Conservation (phyloP, 2,329 filamentous ascomycete species). For the Fusarium sarcochroum region DNA sequence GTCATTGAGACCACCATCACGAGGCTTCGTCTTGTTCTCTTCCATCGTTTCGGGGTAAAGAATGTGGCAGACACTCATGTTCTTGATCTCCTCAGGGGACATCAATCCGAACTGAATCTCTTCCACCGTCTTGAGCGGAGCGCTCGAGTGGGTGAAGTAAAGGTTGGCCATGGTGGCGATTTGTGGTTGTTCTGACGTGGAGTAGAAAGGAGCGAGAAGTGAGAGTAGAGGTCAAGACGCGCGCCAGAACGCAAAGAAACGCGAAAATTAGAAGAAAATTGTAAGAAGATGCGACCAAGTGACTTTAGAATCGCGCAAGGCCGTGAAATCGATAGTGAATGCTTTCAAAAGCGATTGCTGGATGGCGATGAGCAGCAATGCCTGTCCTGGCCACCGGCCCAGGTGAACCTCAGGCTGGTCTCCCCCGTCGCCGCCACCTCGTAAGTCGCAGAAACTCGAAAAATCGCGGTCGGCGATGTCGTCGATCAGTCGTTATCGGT, state of each 20-base stretch:
- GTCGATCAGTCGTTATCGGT: constrained; percentile 48
- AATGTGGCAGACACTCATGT: constrained; percentile 96
- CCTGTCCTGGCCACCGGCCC: constrained; percentile 62
- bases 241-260: constrained; percentile 44
- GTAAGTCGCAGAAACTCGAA: constrained; percentile 54
- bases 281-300: constrained; percentile 40
- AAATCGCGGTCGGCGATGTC: constrained; percentile 56
- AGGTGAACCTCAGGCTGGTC: constrained; percentile 62
- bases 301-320: constrained; percentile 44
- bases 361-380: constrained; percentile 61
- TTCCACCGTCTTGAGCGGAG: constrained; percentile 96
- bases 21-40: constrained; percentile 90
- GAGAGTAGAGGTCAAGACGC: constrained; percentile 44
- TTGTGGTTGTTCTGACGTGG: constrained; percentile 47
- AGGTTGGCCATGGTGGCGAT: constrained; percentile 87
- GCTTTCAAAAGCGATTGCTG: constrained; percentile 51
- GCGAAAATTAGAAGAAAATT: constrained; percentile 47
- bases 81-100: constrained; percentile 98
- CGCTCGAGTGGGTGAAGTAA: constrained; percentile 90
- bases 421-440: constrained; percentile 63
- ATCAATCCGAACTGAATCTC: constrained; percentile 99
- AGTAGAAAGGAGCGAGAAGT: constrained; percentile 47
- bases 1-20: constrained; percentile 93
- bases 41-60: constrained; percentile 99
- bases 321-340: constrained; percentile 53